Base-by-base conservation (phyloP, 345 rosid species). In the Sisymbrium altissimum region DNA sequence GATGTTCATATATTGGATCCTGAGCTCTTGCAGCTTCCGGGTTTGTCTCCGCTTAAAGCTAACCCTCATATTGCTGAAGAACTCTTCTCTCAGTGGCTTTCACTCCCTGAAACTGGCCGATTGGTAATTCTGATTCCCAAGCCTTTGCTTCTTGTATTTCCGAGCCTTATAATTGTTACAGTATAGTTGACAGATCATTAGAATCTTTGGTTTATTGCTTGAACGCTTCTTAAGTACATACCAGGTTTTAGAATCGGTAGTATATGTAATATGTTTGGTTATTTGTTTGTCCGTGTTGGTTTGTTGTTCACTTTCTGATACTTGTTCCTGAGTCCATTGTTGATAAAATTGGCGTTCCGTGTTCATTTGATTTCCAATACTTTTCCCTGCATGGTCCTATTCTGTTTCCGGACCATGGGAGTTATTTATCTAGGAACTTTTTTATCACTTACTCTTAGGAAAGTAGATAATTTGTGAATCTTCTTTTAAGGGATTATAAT, bases 1-100 rank as follows among this genome's bases (percentile, higher is more conserved):
- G 89, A 77, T 68, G 79, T 33, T 78, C 60, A 79, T 77, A 71
- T 48, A 54, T 74, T 88, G 83, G 89, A 85, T 72, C 74, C 90
- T 14, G 93, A 85, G 70, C 74, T 89, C 30, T 80, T 93, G 84
- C 89, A 90, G 86, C 89, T 87, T 46, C 88, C 86, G 2, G 91
- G 86, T 68, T 78, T 85, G 14, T 86, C 97, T 76, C 84, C 81
- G 53, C 83, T 88, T 27, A 87, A 85, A 78, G 49, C 83, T 7
- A 82, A 77, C 48, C 80, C 84, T 70, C 82, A 82, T 52, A 75
- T 86, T 36, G 87, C 86, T 17, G 88, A 90, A 50, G 78, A 75
- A 45, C 77, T 91, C 77, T 91, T 87, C 84, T 84, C 87, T 29
- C 91, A 81, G 79, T 93, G 98, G 97, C 94, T 91, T 75, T 89